Percentiles rank a stretch among this genome's conserved stretches.
Evolutionary conservation across 495 filamentous ascomycete species (phyloP).

Genomic region (Terfezia boudieri): DNA sequence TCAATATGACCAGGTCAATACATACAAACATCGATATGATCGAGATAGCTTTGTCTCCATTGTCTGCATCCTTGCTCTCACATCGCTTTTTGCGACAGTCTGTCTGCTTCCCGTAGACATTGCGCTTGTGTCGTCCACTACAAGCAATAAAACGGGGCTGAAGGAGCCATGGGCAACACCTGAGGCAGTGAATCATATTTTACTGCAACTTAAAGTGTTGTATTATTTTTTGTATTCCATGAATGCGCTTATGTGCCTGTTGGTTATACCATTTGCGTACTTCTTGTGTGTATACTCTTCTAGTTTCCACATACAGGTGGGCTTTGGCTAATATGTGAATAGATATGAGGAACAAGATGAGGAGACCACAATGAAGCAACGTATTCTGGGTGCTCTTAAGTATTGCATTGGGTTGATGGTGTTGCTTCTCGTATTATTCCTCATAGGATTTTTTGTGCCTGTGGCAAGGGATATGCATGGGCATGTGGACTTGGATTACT

Average conservation of each 20-base stretch:
- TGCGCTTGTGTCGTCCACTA: slow-evolving; percentile 76
- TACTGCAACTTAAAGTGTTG: slow-evolving; percentile 57
- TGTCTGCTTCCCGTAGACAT: slow-evolving; percentile 88
- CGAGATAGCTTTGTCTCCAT: slow-evolving; percentile 56
- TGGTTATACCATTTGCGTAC: slow-evolving; percentile 86
- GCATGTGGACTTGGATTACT: slow-evolving; percentile 60
- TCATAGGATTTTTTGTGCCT: slow-evolving; percentile 84
- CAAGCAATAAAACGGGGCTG: slow-evolving; percentile 45
- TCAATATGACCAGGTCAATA: slow-evolving; percentile 11
- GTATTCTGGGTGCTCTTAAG: slow-evolving; percentile 63
- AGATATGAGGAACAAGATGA: slow-evolving; percentile 48
- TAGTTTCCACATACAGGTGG: neutral
- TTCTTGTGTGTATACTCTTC: slow-evolving; percentile 43
- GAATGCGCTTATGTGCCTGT: slow-evolving; percentile 73
- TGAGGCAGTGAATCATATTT: slow-evolving; percentile 49
- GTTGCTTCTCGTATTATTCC: slow-evolving; percentile 59
- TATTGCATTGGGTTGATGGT: slow-evolving; percentile 72
- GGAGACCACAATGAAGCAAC: slow-evolving; percentile 52
- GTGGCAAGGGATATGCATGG: slow-evolving; percentile 39
- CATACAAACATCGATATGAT: slow-evolving; percentile 73
- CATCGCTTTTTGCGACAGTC: slow-evolving; percentile 71
- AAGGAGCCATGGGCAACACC: slow-evolving; percentile 91
- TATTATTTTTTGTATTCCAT: slow-evolving; percentile 86
- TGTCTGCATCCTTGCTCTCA: slow-evolving; percentile 68
- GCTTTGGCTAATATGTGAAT: neutral